Evolutionary conservation across 1,284 basidiomycete genomes (phyloP), one percentile per base, ranked within the genome.

Genomic region (Moesziomyces parantarcticus): DNA sequence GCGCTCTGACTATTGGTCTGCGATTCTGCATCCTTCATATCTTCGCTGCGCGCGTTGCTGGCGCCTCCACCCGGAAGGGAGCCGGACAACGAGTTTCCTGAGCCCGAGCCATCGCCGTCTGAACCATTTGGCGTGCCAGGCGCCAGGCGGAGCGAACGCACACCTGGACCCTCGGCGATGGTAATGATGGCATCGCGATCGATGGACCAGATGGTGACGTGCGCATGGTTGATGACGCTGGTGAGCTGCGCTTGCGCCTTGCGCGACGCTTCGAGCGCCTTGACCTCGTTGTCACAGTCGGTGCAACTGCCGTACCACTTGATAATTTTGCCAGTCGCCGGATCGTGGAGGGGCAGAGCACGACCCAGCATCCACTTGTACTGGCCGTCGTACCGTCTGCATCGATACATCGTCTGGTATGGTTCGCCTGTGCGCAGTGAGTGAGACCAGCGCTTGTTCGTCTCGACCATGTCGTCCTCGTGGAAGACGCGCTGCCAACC

Each of bases 271-370:
- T 77, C 73, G 20, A 81, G 76, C 23, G 78, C 79, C 58, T 78
- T 79, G 56, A 79, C 78, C 36, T 78, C 72, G 58, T 73, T 75
- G 49, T 81, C 76, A 46, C 79, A 78, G 51, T 81, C 79, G 49
- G 79, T 81, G 61, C 79, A 81, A 51, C 76, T 77, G n/a, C 79
- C 84, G 62, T 81, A 80, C 84, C 84, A 84, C 25, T 82, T 80
- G 39, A 77, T 51, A 57, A 84, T 81, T 40, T 76, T 67, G 43
- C 80, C 81, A 3, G 62, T 59, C 16, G 57, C 50, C 16, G 55
- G 58, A 47, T 82, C 80, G 7, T 76, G 69, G 40, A 84, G 45
- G 4, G 82, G 81, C 39, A 77, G 61, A 13, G 83, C 83, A 29
- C 82, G 74, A 18, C 82, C 83, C 11, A 84, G 67, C 55, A 78